Evolutionary conservation across 805 yeast species (phyloP).

Genomic region (Isabelozyma heimii): DNA sequence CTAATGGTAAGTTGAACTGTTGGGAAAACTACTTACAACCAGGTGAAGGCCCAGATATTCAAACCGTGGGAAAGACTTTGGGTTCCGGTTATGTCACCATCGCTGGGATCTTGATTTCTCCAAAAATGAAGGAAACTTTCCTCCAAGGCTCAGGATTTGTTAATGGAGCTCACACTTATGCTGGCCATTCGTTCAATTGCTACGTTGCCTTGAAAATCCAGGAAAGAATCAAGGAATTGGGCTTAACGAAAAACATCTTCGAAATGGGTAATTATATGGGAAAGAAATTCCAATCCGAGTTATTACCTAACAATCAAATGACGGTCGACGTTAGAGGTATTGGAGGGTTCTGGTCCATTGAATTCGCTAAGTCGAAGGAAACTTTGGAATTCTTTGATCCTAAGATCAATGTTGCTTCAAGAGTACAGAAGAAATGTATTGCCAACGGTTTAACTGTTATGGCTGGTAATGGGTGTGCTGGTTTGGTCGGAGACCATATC

Average conservation of each 20-base stretch:
- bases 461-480: conserved; percentile 43
- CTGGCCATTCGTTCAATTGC: conserved; percentile 25
- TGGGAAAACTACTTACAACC: conserved; percentile 27
- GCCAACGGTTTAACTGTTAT: conserved; percentile 47
- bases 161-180: conserved; percentile 24
- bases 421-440: conserved; percentile 31
- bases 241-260: conserved; percentile 38
- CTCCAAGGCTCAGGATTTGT: conserved; percentile 16
- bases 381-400: conserved; percentile 50
- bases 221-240: conserved; percentile 27
- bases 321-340: conserved; percentile 64
- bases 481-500: conserved; percentile 42
- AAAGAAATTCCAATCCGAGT: conserved; percentile 16
- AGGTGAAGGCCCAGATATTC: conserved; percentile 27
- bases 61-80: conserved; percentile 29
- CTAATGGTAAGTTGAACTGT: conserved; percentile 23
- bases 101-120: conserved; percentile 28
- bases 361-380: conserved; percentile 50
- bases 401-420: conserved; percentile 32
- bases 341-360: conserved; percentile 60
- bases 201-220: conserved; percentile 25
- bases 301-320: conserved; percentile 8
- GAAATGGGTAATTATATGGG: conserved; percentile 45
- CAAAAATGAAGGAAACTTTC: conserved; percentile 19
- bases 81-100: conserved; percentile 30